phyloP scores from a whole-genome alignment of 768 basidiomycete genomes.

The Leucosporidium scottii region DNA sequence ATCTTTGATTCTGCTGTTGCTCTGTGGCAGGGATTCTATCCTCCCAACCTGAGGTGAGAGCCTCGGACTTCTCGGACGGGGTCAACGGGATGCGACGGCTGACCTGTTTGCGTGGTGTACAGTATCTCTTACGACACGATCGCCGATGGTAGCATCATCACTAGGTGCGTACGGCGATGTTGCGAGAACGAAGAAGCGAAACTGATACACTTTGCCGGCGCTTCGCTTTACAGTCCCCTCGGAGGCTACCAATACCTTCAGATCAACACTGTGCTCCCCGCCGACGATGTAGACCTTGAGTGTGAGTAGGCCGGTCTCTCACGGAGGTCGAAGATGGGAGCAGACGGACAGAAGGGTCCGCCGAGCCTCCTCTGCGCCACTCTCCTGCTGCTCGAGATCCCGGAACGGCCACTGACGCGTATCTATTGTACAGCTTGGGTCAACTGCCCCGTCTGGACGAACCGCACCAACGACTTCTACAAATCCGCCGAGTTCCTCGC shows the following conservation, averaged over 20 bases:
- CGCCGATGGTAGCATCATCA: conserved; percentile 59
- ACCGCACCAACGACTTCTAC: conserved; percentile 58
- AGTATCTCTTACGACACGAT: conserved; percentile 48
- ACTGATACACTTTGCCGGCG: no score
- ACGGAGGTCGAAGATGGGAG: no score
- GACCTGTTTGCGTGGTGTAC: not conserved
- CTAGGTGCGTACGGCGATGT: no score
- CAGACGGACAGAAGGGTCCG: no score
- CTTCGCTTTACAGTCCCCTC: conserved; percentile 46
- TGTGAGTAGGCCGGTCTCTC: not conserved
- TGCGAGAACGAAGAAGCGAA: no score
- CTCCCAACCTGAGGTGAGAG: conserved; percentile 43
- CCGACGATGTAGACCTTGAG: conserved; percentile 27
- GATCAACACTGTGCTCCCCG: conserved; percentile 44
- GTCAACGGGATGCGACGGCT: not conserved
- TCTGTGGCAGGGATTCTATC: conserved; percentile 52
- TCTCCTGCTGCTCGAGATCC: no score
- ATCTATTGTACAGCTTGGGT: conserved; percentile 2
- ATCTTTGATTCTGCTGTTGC: conserved; percentile 55
- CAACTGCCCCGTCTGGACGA: conserved; percentile 39
- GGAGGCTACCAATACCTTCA: conserved; percentile 75
- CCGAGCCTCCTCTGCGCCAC: not conserved
- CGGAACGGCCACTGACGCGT: not conserved
- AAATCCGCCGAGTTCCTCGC: conserved; percentile 44
- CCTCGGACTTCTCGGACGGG: not conserved